Conservation (phyloP, 1,284 basidiomycete species). For the Cutaneotrichosporon mucoides region DNA sequence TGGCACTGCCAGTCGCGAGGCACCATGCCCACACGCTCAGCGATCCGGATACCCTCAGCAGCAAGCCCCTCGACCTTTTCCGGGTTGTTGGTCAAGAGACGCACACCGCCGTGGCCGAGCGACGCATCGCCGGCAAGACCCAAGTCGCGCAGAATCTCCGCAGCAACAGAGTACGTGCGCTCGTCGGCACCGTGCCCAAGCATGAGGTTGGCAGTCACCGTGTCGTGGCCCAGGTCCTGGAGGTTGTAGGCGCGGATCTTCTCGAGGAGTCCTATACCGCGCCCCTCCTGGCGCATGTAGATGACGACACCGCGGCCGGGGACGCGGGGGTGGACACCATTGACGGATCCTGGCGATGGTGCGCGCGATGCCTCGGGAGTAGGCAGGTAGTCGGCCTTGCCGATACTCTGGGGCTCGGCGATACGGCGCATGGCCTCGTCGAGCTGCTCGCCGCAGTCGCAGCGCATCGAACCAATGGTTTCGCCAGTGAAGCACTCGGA, state of each 20-base stretch:
- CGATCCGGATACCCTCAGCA: conserved; percentile 73
- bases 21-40: conserved; percentile 89
- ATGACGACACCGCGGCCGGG: conserved; percentile 90
- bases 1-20: conserved; percentile 75
- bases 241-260: conserved; percentile 98
- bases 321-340: conserved; percentile 18
- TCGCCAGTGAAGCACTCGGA: conserved; percentile 99
- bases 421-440: conserved; percentile 94
- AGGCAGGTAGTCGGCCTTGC: conserved; percentile 24
- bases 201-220: conserved; percentile 93
- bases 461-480: conserved; percentile 96
- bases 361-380: conserved; percentile 40
- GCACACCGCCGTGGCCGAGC: conserved; percentile 61
- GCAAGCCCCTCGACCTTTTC: conserved; percentile 89
- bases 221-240: conserved; percentile 97
- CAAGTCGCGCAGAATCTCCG: conserved; percentile 82
- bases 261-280: conserved; percentile 91
- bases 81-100: conserved; percentile 94
- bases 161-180: conserved; percentile 86
- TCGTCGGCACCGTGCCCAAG: conserved; percentile 94
- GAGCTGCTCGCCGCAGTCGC: conserved; percentile 97
- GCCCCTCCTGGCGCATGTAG: conserved; percentile 97
- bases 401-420: conserved; percentile 59
- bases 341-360: conserved; percentile 15
- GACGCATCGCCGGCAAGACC: conserved; percentile 60